Conservation (phyloP, 2,329 filamentous ascomycete genomes). For the Epichloe glyceriae region DNA sequence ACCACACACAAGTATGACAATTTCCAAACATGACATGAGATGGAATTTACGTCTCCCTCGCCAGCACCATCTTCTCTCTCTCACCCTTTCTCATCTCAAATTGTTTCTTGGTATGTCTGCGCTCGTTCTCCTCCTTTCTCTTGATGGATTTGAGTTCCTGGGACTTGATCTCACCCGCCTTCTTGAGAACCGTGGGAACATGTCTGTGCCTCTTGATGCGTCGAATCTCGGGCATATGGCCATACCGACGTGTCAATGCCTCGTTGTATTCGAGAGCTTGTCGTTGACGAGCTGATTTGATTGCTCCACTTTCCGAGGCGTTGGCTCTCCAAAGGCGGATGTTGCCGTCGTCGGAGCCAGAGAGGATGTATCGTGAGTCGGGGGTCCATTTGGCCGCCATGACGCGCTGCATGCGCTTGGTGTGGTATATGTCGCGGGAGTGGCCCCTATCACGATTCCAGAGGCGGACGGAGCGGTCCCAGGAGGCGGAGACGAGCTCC, state of each 20-base stretch:
- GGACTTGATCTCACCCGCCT: slow-evolving; percentile 85
- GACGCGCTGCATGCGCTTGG: slow-evolving; percentile 93
- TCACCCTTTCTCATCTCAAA: slow-evolving; percentile 60
- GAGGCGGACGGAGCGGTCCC: slow-evolving; percentile 72
- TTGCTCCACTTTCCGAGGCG: slow-evolving; percentile 68
- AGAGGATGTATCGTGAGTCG: slow-evolving; percentile 80
- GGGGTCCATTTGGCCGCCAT: slow-evolving; percentile 77
- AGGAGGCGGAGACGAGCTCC: slow-evolving; percentile 80
- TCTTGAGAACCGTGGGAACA: slow-evolving; percentile 86
- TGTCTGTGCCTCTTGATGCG: slow-evolving; percentile 87
- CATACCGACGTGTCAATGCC: slow-evolving; percentile 68
- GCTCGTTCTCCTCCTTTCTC: slow-evolving; percentile 84
- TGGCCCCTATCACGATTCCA: slow-evolving; percentile 74
- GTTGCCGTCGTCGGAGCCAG: slow-evolving; percentile 89
- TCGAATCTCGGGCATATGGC: slow-evolving; percentile 91
- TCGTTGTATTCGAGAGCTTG: slow-evolving; percentile 88
- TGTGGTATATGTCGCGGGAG: slow-evolving; percentile 89
- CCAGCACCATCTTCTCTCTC: slow-evolving; percentile 86
- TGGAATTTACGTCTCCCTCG: slow-evolving; percentile 37
- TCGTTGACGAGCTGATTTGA: slow-evolving; percentile 75
- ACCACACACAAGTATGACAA: background rate
- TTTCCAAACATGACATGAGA: background rate
- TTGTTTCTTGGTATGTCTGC: slow-evolving; percentile 80
- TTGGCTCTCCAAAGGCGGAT: slow-evolving; percentile 75
- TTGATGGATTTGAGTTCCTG: slow-evolving; percentile 83